These are phyloP conservation scores for Aspergillus vadensis DNA, from an alignment of 2,329 filamentous ascomycete species.

Conservation along the genomic window DNA sequence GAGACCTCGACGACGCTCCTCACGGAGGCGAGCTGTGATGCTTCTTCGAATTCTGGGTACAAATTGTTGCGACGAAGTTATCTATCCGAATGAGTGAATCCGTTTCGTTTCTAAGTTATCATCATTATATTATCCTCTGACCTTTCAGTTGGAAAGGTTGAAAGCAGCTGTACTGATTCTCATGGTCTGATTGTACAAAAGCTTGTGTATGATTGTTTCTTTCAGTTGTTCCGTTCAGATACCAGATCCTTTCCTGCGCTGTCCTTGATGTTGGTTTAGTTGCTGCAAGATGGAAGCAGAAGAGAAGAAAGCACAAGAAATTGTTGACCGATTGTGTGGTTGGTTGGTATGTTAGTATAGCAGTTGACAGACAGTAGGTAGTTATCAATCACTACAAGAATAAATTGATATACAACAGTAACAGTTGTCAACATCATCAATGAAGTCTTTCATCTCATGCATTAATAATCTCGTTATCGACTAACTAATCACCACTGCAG, in stretches of 20 bases:
- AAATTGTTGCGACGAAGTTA: neutral
- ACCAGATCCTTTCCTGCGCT: neutral
- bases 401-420: neutral
- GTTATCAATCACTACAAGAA: neutral
- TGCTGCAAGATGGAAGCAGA: neutral
- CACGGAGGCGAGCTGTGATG: constrained; percentile 18
- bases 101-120: neutral
- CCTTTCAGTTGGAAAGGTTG: neutral
- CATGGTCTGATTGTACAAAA: constrained; percentile 1
- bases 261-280: neutral
- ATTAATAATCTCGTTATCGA: neutral
- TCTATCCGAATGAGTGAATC: neutral
- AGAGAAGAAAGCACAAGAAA: neutral
- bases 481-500: no score
- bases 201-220: neutral
- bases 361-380: neutral
- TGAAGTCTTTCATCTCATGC: neutral
- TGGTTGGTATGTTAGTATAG: neutral
- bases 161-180: neutral
- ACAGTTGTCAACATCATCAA: neutral
- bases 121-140: neutral
- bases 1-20: neutral
- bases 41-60: neutral
- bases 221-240: neutral
- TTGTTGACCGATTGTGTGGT: no score